Evolutionary conservation across 495 filamentous ascomycete species (phyloP), one percentile per base, ranked within the genome.

Genomic region (Penicillium alfredii): DNA sequence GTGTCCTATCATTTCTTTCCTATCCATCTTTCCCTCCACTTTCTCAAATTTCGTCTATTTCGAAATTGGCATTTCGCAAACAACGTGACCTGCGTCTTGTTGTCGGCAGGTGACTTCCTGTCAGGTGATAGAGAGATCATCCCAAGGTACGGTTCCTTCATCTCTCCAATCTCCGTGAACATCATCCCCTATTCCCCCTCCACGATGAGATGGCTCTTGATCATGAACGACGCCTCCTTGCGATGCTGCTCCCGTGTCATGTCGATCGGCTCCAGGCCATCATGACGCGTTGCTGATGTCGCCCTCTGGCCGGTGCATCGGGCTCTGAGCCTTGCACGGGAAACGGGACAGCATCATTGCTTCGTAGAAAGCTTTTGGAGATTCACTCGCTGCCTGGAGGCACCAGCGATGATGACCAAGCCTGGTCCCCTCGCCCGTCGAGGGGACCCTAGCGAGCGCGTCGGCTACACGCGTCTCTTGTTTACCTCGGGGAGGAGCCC

Each of bases 41-140:
- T 30, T 45, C 38, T n/a, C 21, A 33, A 52, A 49, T 47, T 53
- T 48, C 41, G 40, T 44, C 30, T 28, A 33, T 42, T 43, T 52
- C 40, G 40, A 45, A 52, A 54, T 48, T 43, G 31, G 40, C 26
- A 42, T 40, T 45, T 53, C 46, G 35, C 55, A 39, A 58, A 58
- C 50, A 63, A 57, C 51, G 51, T 56, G 55, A 53, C 43, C 43
- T 51, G 51, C 38, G 32, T 65, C 61, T 60, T 67, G 64, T 67
- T 70, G 61, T 66, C 63, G 59, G 64, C 64, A 68, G 64, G 66
- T 70, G 64, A 70, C 66, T 66, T 70, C 50, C 47, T 61, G 66
- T 70, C 66, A 70, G 66, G 66, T 70, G 66, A 70, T 70, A 70
- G 57, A 66, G 43, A 56, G 53, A 58, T 59, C 63, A 62, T 64